Base-by-base conservation (phyloP, 2,329 filamentous ascomycete genomes). In the Tolypocladium ovalisporum region DNA sequence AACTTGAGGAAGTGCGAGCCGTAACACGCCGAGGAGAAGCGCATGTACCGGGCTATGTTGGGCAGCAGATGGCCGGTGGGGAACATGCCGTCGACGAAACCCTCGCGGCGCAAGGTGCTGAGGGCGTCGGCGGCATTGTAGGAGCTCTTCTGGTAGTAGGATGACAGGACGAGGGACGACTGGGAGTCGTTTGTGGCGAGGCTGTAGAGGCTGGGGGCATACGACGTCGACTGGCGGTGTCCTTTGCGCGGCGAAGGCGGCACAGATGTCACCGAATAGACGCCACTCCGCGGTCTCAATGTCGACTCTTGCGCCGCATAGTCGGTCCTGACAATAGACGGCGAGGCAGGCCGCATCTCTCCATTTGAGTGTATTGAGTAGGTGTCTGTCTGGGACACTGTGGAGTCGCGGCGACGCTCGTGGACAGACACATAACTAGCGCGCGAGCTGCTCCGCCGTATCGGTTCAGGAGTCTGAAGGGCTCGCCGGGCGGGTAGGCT, bases 11-110 rank as follows among this genome's bases (percentile, higher is more conserved):
- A 87, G 52, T 78, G 78, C 0, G 82, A 82, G 0, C 85, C 84
- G 57, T 88, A 87, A 0, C 83, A 82, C 1, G 85, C 84, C 1
- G 84, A 86, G 1, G 84, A 83, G 63, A 85, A 87, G 3, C 82
- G 78, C 73, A 87, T 85, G 60, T 86, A 87, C 39, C 84, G 76
- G 3, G 79, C 80, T 29, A 87, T 81, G 63, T 86, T 87, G 36
- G 78, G 75, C 12, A 86, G 72, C 9, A 87, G 72, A 62, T 85
- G 84, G 36, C 77, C 77, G 5, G 74, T 69, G 0, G 85, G 85
- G 54, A 86, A 87, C 54, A 82, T 76, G 1, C 81, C 82, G 37
- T 80, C 76, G 1, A 85, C 75, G 52, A 73, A 75, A 0, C 84
- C 83, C 1, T 79, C 80, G 35, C 71, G 72, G 1, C 79, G 72